A percentile compares a stretch with the other conserved stretches of the same genome.
phyloP scores from a whole-genome alignment of 257 asterid species.

The Solanum sitiens region DNA sequence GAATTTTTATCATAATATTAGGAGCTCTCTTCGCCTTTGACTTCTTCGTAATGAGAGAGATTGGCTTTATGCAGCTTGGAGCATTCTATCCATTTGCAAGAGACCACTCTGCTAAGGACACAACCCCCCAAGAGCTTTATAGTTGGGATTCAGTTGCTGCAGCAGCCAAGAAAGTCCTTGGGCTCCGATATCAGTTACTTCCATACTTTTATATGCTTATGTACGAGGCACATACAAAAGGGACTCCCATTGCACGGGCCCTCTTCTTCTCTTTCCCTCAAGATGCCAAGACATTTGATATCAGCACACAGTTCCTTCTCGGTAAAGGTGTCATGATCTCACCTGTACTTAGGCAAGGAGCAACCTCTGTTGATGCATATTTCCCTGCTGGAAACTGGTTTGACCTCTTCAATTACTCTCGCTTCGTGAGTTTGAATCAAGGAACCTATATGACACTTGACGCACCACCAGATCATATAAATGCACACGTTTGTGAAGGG shows the following conservation, averaged over 20 bases:
- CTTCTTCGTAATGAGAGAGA: neutral
- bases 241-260: constrained; percentile 36
- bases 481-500: constrained; percentile 27
- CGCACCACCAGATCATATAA: constrained; percentile 26
- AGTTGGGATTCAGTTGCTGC: constrained; percentile 41
- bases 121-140: constrained; percentile 35
- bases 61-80: constrained; percentile 28
- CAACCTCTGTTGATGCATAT: constrained; percentile 19
- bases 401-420: constrained; percentile 27
- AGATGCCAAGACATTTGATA: constrained; percentile 26
- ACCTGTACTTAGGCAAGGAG: constrained; percentile 26
- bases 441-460: constrained; percentile 22
- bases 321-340: constrained; percentile 42
- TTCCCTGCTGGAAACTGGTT: constrained; percentile 43
- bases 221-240: constrained; percentile 33
- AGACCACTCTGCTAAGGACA: constrained; percentile 22
- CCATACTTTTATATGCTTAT: constrained; percentile 36
- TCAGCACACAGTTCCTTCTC: constrained; percentile 31
- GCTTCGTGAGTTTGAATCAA: neutral
- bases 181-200: constrained; percentile 29
- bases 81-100: constrained; percentile 54
- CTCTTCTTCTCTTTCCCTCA: constrained; percentile 45
- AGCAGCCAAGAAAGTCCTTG: constrained; percentile 36
- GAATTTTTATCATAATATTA: neutral
- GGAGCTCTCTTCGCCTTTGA: neutral